Conservation (phyloP, 805 yeast species). For the Yarrowia sp. region DNA sequence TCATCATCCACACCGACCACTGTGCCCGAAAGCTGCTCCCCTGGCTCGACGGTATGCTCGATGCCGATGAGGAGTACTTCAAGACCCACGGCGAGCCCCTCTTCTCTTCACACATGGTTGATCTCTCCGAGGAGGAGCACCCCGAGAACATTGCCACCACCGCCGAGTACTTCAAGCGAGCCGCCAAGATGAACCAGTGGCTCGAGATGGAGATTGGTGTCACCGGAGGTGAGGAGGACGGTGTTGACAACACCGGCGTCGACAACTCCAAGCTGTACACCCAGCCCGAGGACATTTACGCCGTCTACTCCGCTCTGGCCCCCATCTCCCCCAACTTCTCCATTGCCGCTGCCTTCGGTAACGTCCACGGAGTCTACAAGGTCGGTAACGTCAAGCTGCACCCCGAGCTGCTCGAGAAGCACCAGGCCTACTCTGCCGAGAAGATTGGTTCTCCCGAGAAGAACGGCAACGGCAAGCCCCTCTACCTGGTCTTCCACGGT, state of each 20-base stretch:
- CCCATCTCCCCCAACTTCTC: slow-evolving; percentile 98
- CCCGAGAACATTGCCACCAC: slow-evolving; percentile 94
- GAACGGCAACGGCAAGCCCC: slow-evolving; percentile 62
- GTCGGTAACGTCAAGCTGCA: slow-evolving; percentile 95
- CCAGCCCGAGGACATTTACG: slow-evolving; percentile 90
- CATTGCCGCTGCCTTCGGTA: slow-evolving; percentile 99
- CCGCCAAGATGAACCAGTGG: slow-evolving; percentile 94
- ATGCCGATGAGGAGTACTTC: slow-evolving; percentile 93
- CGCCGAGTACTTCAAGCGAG: slow-evolving; percentile 92
- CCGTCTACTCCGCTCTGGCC: slow-evolving; percentile 86
- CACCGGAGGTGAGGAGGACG: slow-evolving; percentile 99
- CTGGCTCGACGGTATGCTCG: slow-evolving; percentile 98
- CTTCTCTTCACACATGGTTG: slow-evolving; percentile 99
- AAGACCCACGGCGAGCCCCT: slow-evolving; percentile 88
- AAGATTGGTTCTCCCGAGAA: slow-evolving; percentile 57
- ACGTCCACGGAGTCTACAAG: slow-evolving; percentile 99
- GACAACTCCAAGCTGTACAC: slow-evolving; percentile 89
- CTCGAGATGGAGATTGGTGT: slow-evolving; percentile 99
- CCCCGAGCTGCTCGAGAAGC: slow-evolving; percentile 94
- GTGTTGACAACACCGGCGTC: slow-evolving; percentile 97
- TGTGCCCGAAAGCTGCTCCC: slow-evolving; percentile 98
- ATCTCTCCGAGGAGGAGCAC: slow-evolving; percentile 94
- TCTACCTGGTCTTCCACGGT: slow-evolving; percentile 99
- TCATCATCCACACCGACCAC: slow-evolving; percentile 96
- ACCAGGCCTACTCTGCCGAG: slow-evolving; percentile 86